phyloP scores from a whole-genome alignment of 2,329 filamentous ascomycete species.

The Arthrobotrys sphaeroides region DNA sequence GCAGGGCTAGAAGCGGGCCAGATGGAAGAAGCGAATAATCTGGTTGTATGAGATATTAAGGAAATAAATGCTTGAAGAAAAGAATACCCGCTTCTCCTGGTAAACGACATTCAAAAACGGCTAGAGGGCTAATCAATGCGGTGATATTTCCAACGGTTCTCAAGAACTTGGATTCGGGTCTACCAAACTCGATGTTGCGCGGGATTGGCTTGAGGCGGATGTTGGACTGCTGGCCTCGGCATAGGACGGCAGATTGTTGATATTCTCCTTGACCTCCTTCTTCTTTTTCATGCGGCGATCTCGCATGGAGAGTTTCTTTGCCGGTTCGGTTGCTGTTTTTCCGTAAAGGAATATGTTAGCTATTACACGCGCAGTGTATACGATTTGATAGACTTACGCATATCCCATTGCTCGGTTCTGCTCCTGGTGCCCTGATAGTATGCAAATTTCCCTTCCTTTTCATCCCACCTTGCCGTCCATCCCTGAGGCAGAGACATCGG shows the following conservation, averaged over 20 bases:
- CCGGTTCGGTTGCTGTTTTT: conserved; percentile 45
- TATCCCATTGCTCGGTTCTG: conserved; percentile 55
- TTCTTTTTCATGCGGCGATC: conserved; percentile 49
- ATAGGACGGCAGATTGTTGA: conserved; percentile 35
- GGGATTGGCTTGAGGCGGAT: not conserved
- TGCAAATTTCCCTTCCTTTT: conserved; percentile 53
- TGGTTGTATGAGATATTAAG: not conserved
- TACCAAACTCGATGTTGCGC: conserved; percentile 17
- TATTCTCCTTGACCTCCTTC: conserved; percentile 45
- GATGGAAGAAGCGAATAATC: conserved; percentile 5
- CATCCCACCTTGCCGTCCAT: conserved; percentile 56
- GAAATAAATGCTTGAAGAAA: conserved; percentile 10
- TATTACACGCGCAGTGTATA: not conserved
- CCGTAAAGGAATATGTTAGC: not conserved
- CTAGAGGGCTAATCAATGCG: not conserved
- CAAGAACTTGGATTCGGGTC: conserved; percentile 36
- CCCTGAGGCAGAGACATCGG: conserved; percentile 56
- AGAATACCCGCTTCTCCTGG: not conserved
- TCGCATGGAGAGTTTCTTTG: conserved; percentile 50
- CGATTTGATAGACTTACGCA: conserved; percentile 38
- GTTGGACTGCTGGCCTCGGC: conserved; percentile 47
- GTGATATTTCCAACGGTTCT: not conserved
- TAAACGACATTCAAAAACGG: not conserved
- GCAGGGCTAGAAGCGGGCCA: not conserved
- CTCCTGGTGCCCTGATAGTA: conserved; percentile 55